A percentile compares a stretch with the other conserved stretches of the same genome.
These are phyloP conservation scores for Sordariomycetes sp. DNA, from an alignment of 2,329 filamentous ascomycete genomes.

Conservation along the genomic window DNA sequence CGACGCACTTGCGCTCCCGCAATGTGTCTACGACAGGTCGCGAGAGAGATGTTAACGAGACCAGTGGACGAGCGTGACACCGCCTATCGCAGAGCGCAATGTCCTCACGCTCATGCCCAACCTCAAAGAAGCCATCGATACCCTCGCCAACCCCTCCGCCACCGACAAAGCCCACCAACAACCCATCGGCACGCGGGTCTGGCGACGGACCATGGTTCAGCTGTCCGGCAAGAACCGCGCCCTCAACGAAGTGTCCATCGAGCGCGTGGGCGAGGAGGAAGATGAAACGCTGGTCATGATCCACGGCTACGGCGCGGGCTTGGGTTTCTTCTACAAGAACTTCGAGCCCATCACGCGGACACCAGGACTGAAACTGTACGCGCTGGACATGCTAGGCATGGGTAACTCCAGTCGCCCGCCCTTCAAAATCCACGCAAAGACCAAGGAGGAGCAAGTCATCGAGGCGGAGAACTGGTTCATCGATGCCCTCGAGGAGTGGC, in stretches of 20 bases:
- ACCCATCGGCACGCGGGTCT: slow-evolving; percentile 78
- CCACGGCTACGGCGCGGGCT: slow-evolving; percentile 90
- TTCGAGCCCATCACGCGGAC: slow-evolving; percentile 78
- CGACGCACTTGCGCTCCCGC: not conserved
- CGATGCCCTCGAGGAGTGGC: slow-evolving; percentile 94
- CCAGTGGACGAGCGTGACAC: slow-evolving; percentile 79
- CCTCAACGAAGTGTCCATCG: slow-evolving; percentile 87
- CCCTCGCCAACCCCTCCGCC: slow-evolving; percentile 39
- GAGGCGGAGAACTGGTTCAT: slow-evolving; percentile 96
- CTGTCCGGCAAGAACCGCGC: slow-evolving; percentile 79
- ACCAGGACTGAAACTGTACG: slow-evolving; percentile 80
- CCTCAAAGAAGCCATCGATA: slow-evolving; percentile 64
- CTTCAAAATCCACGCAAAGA: slow-evolving; percentile 79
- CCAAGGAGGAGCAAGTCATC: slow-evolving; percentile 66
- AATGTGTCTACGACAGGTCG: not conserved
- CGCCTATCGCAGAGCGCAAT: slow-evolving; percentile 75
- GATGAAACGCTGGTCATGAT: slow-evolving; percentile 91
- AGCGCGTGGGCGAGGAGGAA: slow-evolving; percentile 67
- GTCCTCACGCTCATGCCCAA: slow-evolving; percentile 83
- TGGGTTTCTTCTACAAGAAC: slow-evolving; percentile 98
- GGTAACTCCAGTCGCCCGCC: slow-evolving; percentile 75
- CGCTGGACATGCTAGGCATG: slow-evolving; percentile 93
- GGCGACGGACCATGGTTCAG: slow-evolving; percentile 77
- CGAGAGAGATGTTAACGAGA: not conserved
- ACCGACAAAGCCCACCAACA: slow-evolving; percentile 51